Evolutionary conservation across 2,329 filamentous ascomycete species (phyloP).

Genomic region (Aspergillus eucalypticola): DNA sequence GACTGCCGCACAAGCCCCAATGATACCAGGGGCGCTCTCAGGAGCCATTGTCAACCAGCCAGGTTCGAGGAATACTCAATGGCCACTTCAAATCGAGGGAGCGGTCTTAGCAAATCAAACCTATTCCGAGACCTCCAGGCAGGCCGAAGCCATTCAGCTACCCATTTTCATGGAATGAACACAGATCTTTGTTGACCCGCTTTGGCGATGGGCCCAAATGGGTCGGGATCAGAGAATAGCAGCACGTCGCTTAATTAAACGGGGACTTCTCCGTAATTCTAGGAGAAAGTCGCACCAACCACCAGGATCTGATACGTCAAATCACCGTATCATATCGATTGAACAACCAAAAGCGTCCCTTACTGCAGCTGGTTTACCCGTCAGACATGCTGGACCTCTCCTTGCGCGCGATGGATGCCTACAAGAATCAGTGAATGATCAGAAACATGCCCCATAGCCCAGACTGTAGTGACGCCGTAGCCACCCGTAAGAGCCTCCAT

Average conservation of each 20-base stretch:
- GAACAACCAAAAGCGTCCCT: no score
- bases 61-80: background rate
- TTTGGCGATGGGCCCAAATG: background rate
- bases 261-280: background rate
- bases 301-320: background rate
- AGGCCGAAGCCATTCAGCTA: background rate
- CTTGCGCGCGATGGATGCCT: background rate
- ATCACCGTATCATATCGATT: background rate
- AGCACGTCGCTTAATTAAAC: background rate
- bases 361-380: no score
- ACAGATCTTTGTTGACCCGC: background rate
- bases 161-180: background rate
- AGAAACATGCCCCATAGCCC: background rate
- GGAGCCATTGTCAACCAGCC: background rate
- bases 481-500: slow-evolving; percentile 3
- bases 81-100: background rate
- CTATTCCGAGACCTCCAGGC: no score
- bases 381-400: background rate
- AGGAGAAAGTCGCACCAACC: background rate
- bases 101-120: background rate
- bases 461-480: background rate
- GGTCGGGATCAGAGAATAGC: background rate
- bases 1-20: background rate
- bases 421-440: background rate
- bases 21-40: background rate